These are phyloP conservation scores for Ensete ventricosum DNA, from an alignment of 176 grass and related monocot genomes.

Conservation along the genomic window DNA sequence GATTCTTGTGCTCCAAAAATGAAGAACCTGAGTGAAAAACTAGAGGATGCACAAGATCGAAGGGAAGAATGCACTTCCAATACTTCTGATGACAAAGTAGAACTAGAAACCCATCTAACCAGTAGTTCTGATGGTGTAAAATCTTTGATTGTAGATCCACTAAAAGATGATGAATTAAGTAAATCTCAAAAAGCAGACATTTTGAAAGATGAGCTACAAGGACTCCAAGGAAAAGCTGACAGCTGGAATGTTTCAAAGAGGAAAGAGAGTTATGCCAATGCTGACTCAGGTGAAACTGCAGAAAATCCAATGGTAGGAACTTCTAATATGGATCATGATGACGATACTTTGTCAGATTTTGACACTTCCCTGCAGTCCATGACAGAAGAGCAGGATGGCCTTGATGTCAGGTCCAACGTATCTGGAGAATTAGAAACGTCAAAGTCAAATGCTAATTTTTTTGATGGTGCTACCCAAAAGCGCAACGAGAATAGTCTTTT, in stretches of 20 bases:
- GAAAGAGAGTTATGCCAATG: background rate
- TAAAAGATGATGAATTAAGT: conserved; percentile 5
- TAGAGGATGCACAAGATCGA: background rate
- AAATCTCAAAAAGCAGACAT: background rate
- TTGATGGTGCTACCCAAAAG: background rate
- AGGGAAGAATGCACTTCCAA: background rate
- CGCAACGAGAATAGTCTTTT: background rate
- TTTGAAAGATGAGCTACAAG: conserved; percentile 4
- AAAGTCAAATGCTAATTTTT: background rate
- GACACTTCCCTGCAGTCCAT: background rate
- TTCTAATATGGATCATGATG: background rate
- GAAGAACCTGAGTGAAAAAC: background rate
- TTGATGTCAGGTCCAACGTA: background rate
- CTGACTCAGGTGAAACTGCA: background rate
- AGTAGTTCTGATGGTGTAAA: background rate
- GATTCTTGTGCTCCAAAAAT: background rate
- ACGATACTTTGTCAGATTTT: background rate
- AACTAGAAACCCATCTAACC: background rate
- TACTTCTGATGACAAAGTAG: background rate
- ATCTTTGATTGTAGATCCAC: conserved; percentile 1
- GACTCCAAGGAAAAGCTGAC: background rate
- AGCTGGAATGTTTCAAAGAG: background rate
- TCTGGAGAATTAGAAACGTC: background rate
- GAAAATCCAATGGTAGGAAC: conserved; percentile 2
- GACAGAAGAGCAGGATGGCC: background rate